Conservation (phyloP, 345 rosid species). For the Reutealis trisperma region DNA sequence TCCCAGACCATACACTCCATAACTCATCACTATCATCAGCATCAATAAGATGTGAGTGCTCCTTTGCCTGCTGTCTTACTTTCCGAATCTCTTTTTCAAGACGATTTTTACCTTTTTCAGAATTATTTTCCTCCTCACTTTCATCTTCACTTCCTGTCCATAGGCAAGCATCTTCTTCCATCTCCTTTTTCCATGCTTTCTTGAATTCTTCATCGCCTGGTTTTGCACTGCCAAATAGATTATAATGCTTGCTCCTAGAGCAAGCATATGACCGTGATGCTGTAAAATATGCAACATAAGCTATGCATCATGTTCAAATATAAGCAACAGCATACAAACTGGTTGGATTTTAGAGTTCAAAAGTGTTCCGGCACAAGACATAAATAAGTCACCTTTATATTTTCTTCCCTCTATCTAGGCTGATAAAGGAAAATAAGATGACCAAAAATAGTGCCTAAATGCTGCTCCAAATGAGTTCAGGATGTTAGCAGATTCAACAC, state of each 20-base stretch:
- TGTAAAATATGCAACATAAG: conserved; percentile 28
- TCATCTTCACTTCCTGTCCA: conserved; percentile 96
- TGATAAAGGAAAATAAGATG: neutral
- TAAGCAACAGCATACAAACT: neutral
- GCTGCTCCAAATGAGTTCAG: neutral
- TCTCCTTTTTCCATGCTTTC: conserved; percentile 67
- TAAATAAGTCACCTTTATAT: neutral
- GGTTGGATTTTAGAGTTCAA: neutral
- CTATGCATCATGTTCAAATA: neutral
- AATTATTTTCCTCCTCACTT: conserved; percentile 32
- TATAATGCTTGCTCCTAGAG: conserved; percentile 53
- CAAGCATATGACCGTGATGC: conserved; percentile 59
- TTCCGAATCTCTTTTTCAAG: conserved; percentile 61
- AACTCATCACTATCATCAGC: conserved; percentile 92
- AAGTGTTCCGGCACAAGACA: neutral
- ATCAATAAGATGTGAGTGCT: conserved; percentile 62
- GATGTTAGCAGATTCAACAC: too few species aligned
- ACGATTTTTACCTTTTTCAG: conserved; percentile 16
- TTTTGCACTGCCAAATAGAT: conserved; percentile 63
- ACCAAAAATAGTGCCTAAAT: neutral
- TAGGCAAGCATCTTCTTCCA: conserved; percentile 61
- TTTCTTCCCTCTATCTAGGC: neutral
- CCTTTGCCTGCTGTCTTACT: conserved; percentile 74
- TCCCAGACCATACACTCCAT: conserved; percentile 82
- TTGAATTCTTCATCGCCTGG: conserved; percentile 66